Evolutionary conservation across 345 rosid genomes (phyloP).

Genomic region (Sisymbrium altissimum): DNA sequence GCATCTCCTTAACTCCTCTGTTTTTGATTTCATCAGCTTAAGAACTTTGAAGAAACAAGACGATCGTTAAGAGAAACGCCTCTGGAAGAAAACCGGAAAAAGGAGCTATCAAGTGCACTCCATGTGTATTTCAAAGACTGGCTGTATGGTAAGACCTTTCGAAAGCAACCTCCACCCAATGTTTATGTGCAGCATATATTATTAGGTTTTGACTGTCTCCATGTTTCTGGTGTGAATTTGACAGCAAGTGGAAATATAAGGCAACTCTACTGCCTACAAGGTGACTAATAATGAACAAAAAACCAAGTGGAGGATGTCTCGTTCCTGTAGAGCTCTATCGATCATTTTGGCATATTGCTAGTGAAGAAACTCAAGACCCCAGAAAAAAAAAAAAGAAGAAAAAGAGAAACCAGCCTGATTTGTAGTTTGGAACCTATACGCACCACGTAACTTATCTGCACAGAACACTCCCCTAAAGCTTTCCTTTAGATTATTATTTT

Average conservation of each 20-base stretch:
- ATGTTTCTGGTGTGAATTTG: conserved; percentile 3
- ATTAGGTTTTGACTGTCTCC: conserved; percentile 7
- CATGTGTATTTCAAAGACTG: conserved; percentile 95
- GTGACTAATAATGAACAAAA: conserved; percentile 47
- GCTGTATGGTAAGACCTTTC: conserved; percentile 69
- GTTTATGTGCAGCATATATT: neutral
- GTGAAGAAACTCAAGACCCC: conserved; percentile 14
- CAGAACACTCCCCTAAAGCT: conserved; percentile 24
- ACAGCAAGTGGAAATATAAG: conserved; percentile 97
- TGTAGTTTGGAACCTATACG: conserved; percentile 30
- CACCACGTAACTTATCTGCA: conserved; percentile 36
- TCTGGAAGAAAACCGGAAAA: conserved; percentile 82
- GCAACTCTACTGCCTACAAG: conserved; percentile 97
- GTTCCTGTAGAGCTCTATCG: conserved; percentile 25
- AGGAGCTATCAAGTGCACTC: conserved; percentile 80
- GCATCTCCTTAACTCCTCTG: neutral
- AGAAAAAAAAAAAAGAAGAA: neutral
- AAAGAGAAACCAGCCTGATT: conserved; percentile 27
- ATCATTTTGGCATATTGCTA: conserved; percentile 32
- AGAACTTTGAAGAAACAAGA: conserved; percentile 73
- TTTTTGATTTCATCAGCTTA: conserved; percentile 46
- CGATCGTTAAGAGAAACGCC: conserved; percentile 68
- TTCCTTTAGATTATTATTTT: conserved; percentile 26
- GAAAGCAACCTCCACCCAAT: neutral
- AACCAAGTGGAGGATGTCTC: conserved; percentile 11